These are phyloP conservation scores for Termitomyces sp. DNA, from an alignment of 768 basidiomycete species.

Conservation along the genomic window DNA sequence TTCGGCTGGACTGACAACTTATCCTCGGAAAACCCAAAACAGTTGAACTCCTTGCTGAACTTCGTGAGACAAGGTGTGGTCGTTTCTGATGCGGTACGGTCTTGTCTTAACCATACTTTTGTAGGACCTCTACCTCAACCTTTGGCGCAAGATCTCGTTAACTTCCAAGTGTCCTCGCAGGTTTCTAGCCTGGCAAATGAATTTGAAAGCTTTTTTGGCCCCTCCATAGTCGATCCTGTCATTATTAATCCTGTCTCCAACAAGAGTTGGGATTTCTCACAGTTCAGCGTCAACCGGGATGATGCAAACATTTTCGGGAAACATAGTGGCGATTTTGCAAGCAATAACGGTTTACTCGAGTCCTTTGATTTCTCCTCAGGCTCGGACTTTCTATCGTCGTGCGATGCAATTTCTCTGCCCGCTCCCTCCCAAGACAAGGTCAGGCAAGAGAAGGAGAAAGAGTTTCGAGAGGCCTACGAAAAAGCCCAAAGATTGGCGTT, in stretches of 20 bases:
- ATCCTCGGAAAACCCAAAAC: neutral
- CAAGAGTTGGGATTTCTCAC: neutral
- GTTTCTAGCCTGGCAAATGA: neutral
- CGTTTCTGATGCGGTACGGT: neutral
- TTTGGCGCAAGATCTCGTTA: neutral
- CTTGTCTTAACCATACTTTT: neutral
- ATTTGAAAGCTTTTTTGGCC: neutral
- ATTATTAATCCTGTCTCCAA: neutral
- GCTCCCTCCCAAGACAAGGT: conserved; percentile 5
- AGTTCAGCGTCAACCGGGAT: neutral
- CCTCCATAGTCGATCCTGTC: neutral
- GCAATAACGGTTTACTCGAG: neutral
- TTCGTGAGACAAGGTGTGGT: neutral
- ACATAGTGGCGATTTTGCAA: neutral
- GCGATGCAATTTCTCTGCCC: neutral
- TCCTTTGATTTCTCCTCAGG: neutral
- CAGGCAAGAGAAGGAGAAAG: conserved; percentile 26
- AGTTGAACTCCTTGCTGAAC: neutral
- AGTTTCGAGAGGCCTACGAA: conserved; percentile 29
- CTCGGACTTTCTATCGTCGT: neutral
- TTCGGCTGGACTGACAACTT: neutral
- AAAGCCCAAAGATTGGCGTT: conserved; percentile 27
- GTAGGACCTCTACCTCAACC: neutral
- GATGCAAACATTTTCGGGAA: neutral
- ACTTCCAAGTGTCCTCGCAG: neutral